These are phyloP conservation scores for Cercospora sp. DNA, from an alignment of 2,329 filamentous ascomycete species.

Conservation along the genomic window DNA sequence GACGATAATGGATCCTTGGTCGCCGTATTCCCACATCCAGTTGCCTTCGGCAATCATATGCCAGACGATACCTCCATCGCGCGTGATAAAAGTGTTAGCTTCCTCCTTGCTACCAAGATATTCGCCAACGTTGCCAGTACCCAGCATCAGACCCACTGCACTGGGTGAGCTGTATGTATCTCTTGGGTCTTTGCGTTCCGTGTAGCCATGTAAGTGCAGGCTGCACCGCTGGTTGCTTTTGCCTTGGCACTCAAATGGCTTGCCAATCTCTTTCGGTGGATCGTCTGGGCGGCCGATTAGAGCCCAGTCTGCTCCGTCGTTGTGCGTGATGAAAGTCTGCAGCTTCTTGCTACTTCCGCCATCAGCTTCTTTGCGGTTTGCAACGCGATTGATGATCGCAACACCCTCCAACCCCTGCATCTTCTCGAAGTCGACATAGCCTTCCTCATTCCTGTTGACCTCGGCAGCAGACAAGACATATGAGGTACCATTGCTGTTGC, in stretches of 20 bases:
- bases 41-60: conserved; percentile 79
- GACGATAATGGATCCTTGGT: conserved; percentile 89
- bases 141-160: conserved; percentile 88
- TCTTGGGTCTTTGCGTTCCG: conserved; percentile 76
- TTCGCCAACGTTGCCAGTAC: conserved; percentile 83
- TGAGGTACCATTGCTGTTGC: conserved; percentile 95
- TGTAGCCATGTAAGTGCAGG: conserved; percentile 93
- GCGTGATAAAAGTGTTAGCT: conserved; percentile 86
- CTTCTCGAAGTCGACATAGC: conserved; percentile 95
- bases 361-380: conserved; percentile 66
- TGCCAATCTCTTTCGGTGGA: conserved; percentile 66
- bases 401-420: conserved; percentile 91
- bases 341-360: conserved; percentile 72
- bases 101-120: conserved; percentile 67
- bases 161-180: conserved; percentile 87
- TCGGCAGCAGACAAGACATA: conserved; percentile 80
- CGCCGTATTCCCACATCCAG: conserved; percentile 93
- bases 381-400: conserved; percentile 79
- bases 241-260: conserved; percentile 61
- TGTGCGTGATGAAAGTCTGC: conserved; percentile 91
- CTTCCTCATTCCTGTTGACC: conserved; percentile 76
- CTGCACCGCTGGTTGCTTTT: conserved; percentile 67
- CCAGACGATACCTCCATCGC: conserved; percentile 90
- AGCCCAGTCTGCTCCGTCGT: conserved; percentile 87
- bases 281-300: conserved; percentile 70